These are phyloP conservation scores for Brassica incana DNA, from an alignment of 345 rosid genomes.

Conservation along the genomic window DNA sequence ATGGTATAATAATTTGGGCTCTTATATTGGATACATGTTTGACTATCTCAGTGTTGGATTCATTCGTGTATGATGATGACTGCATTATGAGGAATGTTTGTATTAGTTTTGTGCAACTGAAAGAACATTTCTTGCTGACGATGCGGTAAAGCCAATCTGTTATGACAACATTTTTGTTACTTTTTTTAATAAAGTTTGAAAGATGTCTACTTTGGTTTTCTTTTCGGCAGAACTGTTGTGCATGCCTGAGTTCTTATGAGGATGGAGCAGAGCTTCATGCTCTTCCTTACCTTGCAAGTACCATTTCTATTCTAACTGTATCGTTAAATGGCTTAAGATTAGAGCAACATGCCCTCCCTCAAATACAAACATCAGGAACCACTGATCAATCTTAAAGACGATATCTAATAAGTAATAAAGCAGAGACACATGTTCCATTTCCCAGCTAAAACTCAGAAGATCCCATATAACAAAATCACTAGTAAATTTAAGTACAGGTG, in stretches of 20 bases:
- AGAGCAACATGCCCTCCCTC: conserved; percentile 96
- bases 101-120: conserved; percentile 47
- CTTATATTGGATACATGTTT: background rate
- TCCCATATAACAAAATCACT: background rate
- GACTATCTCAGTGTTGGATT: background rate
- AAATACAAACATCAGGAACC: conserved; percentile 76
- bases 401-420: background rate
- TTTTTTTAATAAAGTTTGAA: background rate
- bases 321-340: conserved; percentile 89
- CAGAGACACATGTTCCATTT: conserved; percentile 9
- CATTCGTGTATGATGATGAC: background rate
- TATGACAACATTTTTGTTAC: background rate
- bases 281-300: conserved; percentile 96
- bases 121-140: conserved; percentile 75
- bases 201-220: background rate
- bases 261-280: conserved; percentile 81
- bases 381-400: conserved; percentile 56
- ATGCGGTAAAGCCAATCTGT: conserved; percentile 57
- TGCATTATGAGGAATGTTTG: too few relatives aligned
- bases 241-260: conserved; percentile 78
- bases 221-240: conserved; percentile 69
- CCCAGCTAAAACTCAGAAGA: background rate
- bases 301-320: conserved; percentile 75
- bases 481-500: conserved; percentile 7
- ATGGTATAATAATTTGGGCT: too few relatives aligned